phyloP scores from a whole-genome alignment of 2,329 filamentous ascomycete species.

The Tolypocladium ophioglossoides region DNA sequence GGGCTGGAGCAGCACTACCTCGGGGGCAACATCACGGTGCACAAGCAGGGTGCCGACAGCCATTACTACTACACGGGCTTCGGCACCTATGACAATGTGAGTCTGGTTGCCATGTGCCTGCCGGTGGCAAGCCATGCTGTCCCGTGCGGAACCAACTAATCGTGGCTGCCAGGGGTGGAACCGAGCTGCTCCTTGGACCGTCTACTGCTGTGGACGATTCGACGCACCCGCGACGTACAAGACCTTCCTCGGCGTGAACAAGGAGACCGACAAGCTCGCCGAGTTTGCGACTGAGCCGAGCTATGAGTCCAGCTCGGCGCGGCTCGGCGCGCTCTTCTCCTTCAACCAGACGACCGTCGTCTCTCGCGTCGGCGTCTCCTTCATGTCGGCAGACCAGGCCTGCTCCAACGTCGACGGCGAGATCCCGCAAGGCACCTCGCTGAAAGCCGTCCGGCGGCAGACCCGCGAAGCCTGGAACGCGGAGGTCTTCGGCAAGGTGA shows the following conservation, averaged over 20 bases:
- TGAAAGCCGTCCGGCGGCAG: slow-evolving; percentile 32
- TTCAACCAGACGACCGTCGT: slow-evolving; percentile 36
- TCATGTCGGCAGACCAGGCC: slow-evolving; percentile 51
- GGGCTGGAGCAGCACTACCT: slow-evolving; percentile 52
- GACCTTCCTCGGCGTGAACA: slow-evolving; percentile 29
- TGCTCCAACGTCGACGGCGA: slow-evolving; percentile 47
- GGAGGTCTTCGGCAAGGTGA: slow-evolving; percentile 52
- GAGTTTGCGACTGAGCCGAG: slow-evolving; percentile 20
- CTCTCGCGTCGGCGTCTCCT: slow-evolving; percentile 57
- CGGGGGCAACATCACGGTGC: slow-evolving; percentile 45
- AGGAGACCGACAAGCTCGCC: slow-evolving; percentile 17
- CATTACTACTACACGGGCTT: slow-evolving; percentile 46
- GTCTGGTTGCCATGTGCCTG: slow-evolving; percentile 3
- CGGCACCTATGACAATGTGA: slow-evolving; percentile 52
- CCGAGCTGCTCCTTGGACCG: slow-evolving; percentile 48
- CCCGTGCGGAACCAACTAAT: neutral
- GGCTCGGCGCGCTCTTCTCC: slow-evolving; percentile 42
- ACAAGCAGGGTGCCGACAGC: slow-evolving; percentile 24
- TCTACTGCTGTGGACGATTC: slow-evolving; percentile 55
- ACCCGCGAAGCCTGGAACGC: slow-evolving; percentile 48
- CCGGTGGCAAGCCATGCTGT: neutral
- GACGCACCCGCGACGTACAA: slow-evolving; percentile 32
- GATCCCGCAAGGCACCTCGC: slow-evolving; percentile 34
- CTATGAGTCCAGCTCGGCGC: slow-evolving; percentile 23
- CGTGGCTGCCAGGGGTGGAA: slow-evolving; percentile 45